Percentiles rank a stretch among this genome's conserved stretches.
phyloP scores from a whole-genome alignment of 2,329 filamentous ascomycete species.

The Trichoderma harzianum region DNA sequence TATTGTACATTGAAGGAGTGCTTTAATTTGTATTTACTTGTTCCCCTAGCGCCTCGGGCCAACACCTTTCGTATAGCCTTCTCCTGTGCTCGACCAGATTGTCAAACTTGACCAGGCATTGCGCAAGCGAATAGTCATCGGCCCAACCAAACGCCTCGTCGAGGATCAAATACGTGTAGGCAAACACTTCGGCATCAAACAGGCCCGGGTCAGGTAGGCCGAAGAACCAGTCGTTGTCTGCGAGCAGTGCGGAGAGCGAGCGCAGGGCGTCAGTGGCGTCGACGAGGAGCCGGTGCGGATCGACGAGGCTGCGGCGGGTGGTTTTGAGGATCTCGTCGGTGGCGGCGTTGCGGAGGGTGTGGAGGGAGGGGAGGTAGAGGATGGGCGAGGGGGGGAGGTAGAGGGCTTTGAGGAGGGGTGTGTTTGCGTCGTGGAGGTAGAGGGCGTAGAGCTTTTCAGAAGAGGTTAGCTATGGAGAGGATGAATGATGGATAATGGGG shows the following conservation, averaged over 20 bases:
- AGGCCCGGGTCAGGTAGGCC: constrained; percentile 55
- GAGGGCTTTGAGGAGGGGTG: constrained; percentile 62
- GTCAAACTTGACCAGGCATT: constrained; percentile 53
- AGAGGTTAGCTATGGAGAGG: background rate
- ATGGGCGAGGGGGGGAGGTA: constrained; percentile 67
- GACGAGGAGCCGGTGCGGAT: constrained; percentile 38
- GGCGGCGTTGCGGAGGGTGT: constrained; percentile 70
- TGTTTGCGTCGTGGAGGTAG: constrained; percentile 71
- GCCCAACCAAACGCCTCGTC: constrained; percentile 60
- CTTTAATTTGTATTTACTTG: background rate
- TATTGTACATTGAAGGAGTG: background rate
- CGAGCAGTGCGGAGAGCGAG: constrained; percentile 44
- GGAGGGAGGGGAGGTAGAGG: constrained; percentile 60
- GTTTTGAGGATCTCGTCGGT: constrained; percentile 68
- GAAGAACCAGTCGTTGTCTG: constrained; percentile 48
- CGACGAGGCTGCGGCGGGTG: constrained; percentile 39
- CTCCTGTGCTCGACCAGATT: constrained; percentile 55
- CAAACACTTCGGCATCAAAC: constrained; percentile 87
- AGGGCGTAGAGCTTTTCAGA: constrained; percentile 65
- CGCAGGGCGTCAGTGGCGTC: constrained; percentile 45
- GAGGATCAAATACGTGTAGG: constrained; percentile 80
- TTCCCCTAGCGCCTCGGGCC: constrained; percentile 18
- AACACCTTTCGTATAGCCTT: constrained; percentile 35
- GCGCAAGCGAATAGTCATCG: constrained; percentile 55
- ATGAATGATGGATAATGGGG: background rate